These are phyloP conservation scores for Solanum sejunctum DNA, from an alignment of 257 asterid genomes.

Conservation along the genomic window DNA sequence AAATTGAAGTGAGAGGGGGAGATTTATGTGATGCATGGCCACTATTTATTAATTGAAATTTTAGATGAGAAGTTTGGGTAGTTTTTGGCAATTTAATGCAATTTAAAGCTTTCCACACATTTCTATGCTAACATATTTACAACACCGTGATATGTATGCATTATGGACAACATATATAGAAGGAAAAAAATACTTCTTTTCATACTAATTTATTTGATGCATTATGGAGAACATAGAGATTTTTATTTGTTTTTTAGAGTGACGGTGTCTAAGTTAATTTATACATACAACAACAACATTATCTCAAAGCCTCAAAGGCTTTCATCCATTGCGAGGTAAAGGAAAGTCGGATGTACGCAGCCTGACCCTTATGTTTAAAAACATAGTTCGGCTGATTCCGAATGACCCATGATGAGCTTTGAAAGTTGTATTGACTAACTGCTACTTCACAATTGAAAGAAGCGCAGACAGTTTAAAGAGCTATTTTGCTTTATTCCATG, in stretches of 20 bases:
- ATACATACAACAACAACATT: too few species aligned
- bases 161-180: neutral
- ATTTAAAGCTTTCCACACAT: constrained; percentile 44
- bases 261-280: neutral
- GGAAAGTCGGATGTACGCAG: too few species aligned
- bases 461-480: too few species aligned
- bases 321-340: too few species aligned
- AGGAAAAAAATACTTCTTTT: neutral
- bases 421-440: too few species aligned
- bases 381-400: too few species aligned
- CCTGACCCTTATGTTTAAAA: too few species aligned
- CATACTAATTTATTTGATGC: neutral
- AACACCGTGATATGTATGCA: neutral
- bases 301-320: too few species aligned
- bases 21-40: neutral
- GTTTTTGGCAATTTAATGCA: constrained; percentile 33
- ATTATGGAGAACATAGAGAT: neutral
- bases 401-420: too few species aligned
- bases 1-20: neutral
- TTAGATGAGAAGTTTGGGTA: constrained; percentile 24
- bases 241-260: neutral
- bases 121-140: constrained; percentile 18
- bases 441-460: too few species aligned
- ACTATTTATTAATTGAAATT: constrained; percentile 20
- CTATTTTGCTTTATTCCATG: too few species aligned